Conservation (phyloP, 1,284 basidiomycete genomes). For the Entoloma clypeatum region DNA sequence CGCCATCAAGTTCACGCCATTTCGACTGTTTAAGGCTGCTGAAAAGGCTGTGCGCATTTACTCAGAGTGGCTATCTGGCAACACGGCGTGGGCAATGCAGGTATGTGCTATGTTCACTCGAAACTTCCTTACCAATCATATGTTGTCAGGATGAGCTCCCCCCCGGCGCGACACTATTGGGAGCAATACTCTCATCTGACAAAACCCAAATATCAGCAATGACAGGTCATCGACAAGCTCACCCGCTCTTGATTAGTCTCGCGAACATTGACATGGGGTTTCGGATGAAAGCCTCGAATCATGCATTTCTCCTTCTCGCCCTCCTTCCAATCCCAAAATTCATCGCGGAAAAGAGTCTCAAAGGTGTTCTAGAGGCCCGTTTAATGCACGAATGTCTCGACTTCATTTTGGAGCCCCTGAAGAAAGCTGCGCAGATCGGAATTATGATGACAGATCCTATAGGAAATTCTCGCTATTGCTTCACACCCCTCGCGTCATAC, state of each 20-base stretch:
- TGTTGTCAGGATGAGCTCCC: conserved; percentile 24
- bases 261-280: conserved; percentile 32
- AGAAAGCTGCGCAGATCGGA: conserved; percentile 23
- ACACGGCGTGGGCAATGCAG: conserved; percentile 30
- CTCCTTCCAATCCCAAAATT: conserved; percentile 31
- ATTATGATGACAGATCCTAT: conserved; percentile 26
- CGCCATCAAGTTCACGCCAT: conserved; percentile 20
- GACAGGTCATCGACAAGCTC: conserved; percentile 27
- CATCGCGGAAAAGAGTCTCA: conserved; percentile 10
- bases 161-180: conserved; percentile 28
- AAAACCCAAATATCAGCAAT: conserved; percentile 32
- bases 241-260: conserved; percentile 32
- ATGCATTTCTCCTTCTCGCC: conserved; percentile 27
- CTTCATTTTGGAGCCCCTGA: conserved; percentile 29
- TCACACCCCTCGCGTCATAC: conserved; percentile 23
- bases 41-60: conserved; percentile 21
- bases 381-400: conserved; percentile 31
- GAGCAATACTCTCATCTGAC: conserved; percentile 28
- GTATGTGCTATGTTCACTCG: conserved; percentile 14
- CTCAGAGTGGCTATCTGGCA: conserved; percentile 27
- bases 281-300: conserved; percentile 26
- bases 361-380: conserved; percentile 20
- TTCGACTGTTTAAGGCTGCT: conserved; percentile 18
- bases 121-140: conserved; percentile 6
- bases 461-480: conserved; percentile 20